A percentile compares a stretch with the other conserved stretches of the same genome.
Evolutionary conservation across 441 rosid species (phyloP).

Genomic region (Euphorbia celastroides): DNA sequence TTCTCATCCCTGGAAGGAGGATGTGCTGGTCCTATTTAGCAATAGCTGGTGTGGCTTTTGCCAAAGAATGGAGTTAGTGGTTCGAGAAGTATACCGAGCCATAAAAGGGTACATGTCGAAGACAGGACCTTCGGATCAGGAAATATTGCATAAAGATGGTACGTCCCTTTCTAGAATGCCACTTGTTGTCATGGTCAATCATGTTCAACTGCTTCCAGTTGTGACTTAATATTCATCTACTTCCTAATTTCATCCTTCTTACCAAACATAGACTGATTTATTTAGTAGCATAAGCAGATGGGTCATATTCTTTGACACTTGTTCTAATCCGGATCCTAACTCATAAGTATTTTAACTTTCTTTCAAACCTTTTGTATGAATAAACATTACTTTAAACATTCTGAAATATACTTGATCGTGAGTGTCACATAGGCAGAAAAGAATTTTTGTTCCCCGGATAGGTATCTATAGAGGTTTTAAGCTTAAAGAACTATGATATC

Average conservation of each 20-base stretch:
- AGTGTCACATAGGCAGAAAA: background rate
- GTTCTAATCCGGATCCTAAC: background rate
- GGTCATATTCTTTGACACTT: background rate
- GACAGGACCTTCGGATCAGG: slow-evolving; percentile 32
- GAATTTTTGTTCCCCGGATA: background rate
- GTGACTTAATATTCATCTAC: slow-evolving; percentile 6
- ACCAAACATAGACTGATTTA: too few relatives aligned
- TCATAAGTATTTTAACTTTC: slow-evolving; percentile 6
- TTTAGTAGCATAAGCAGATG: slow-evolving; percentile 1
- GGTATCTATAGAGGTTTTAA: background rate
- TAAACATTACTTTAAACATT: background rate
- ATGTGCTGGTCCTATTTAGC: slow-evolving; percentile 87
- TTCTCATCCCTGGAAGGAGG: slow-evolving; percentile 45
- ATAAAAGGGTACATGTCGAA: slow-evolving; percentile 49
- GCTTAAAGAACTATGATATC: background rate
- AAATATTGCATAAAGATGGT: slow-evolving; percentile 39
- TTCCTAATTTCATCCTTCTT: too few relatives aligned
- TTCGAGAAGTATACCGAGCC: slow-evolving; percentile 77
- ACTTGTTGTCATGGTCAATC: slow-evolving; percentile 9
- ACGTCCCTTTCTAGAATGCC: slow-evolving; percentile 19
- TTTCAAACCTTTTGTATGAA: background rate
- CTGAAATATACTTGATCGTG: background rate
- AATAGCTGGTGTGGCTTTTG: slow-evolving; percentile 93
- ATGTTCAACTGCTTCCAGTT: slow-evolving; percentile 5
- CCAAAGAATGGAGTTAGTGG: slow-evolving; percentile 88